Evolutionary conservation across 108 stramenopile genomes (phyloP).

Genomic region (Skeletonema menzelii): DNA sequence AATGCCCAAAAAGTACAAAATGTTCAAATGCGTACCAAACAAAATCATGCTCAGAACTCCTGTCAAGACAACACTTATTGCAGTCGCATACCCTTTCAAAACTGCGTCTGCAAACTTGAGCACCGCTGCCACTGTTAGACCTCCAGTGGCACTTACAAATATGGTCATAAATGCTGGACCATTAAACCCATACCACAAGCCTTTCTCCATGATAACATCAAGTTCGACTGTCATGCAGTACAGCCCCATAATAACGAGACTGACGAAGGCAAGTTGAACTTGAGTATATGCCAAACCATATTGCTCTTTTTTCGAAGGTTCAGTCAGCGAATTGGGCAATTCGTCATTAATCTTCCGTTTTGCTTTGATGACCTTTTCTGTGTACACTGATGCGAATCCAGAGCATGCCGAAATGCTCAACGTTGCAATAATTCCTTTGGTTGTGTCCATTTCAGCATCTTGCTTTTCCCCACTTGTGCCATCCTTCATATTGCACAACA

Average conservation of each 20-base stretch:
- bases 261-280: slow-evolving; percentile 66
- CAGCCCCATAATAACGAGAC: slow-evolving; percentile 66
- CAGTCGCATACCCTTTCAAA: slow-evolving; percentile 94
- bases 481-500: slow-evolving; percentile 81
- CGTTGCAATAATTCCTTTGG: slow-evolving; percentile 84
- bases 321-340: slow-evolving; percentile 1
- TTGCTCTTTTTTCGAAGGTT: slow-evolving; percentile 11
- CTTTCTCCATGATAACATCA: slow-evolving; percentile 35
- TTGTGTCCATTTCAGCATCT: slow-evolving; percentile 21
- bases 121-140: slow-evolving; percentile 77
- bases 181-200: slow-evolving; percentile 52
- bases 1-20: slow-evolving; percentile 50
- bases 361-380: slow-evolving; percentile 94
- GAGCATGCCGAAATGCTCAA: slow-evolving; percentile 65
- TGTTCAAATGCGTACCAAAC: slow-evolving; percentile 44
- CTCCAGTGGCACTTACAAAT: slow-evolving; percentile 56
- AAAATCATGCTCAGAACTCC: slow-evolving; percentile 73
- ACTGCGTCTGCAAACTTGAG: slow-evolving; percentile 92
- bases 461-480: neutral
- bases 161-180: slow-evolving; percentile 46
- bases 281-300: slow-evolving; percentile 59
- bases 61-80: slow-evolving; percentile 86
- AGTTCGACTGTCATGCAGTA: slow-evolving; percentile 46
- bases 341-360: slow-evolving; percentile 33
- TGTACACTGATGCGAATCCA: slow-evolving; percentile 96